A percentile compares a stretch with the other conserved stretches of the same genome.
These are phyloP conservation scores for Myrica gale DNA, from an alignment of 306 rosid species.

Conservation along the genomic window DNA sequence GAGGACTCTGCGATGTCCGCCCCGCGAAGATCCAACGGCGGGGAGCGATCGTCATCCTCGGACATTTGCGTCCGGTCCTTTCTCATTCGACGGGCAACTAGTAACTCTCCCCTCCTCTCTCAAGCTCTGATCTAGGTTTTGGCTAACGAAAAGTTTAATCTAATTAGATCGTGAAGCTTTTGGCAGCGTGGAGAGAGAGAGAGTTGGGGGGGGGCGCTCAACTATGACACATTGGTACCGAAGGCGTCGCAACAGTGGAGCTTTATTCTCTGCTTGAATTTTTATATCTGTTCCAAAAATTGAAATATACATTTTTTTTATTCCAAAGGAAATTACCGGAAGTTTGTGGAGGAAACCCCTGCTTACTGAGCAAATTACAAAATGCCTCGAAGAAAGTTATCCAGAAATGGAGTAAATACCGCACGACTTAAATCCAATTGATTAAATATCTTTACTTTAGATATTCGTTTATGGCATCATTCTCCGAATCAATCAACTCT, in stretches of 20 bases:
- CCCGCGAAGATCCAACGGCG: conserved; percentile 54
- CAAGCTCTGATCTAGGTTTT: conserved; percentile 34
- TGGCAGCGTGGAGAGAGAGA: not conserved
- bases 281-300: not conserved
- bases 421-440: not conserved
- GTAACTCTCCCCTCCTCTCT: not conserved
- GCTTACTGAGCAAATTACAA: not conserved
- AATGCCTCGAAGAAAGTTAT: not conserved
- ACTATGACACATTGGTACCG: not conserved
- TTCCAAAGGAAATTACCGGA: not conserved
- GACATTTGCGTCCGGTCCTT: conserved; percentile 52
- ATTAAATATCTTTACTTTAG: not conserved
- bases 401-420: not conserved
- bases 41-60: conserved; percentile 70
- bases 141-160: conserved; percentile 5
- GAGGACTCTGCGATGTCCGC: conserved; percentile 50
- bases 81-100: conserved; percentile 31
- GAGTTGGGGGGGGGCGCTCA: conserved; percentile 16
- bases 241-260: conserved; percentile 11
- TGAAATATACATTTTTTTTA: too few relatives aligned
- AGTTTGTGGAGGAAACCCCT: not conserved
- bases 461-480: not conserved
- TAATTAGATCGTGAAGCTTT: conserved; percentile 37
- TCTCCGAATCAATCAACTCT: not conserved
- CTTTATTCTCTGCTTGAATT: not conserved